phyloP scores from a whole-genome alignment of 2,329 filamentous ascomycete genomes.

The Pseudocercospora crystallina region DNA sequence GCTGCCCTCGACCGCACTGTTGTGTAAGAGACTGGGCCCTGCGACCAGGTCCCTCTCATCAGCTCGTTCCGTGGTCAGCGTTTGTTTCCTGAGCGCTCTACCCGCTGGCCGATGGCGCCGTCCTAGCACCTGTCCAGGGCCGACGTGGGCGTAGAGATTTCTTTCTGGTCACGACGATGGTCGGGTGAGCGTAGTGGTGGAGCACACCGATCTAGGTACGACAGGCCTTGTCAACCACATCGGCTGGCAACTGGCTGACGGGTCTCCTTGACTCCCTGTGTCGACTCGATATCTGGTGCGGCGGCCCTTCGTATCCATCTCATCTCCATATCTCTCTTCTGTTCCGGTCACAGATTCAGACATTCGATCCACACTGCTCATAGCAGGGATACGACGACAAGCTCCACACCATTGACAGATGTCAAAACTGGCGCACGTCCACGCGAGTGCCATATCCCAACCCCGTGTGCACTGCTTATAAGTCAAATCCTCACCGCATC shows the following conservation, averaged over 20 bases:
- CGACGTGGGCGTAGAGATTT: constrained; percentile 4
- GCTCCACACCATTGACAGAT: constrained; percentile 16
- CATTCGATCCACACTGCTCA: constrained; percentile 5
- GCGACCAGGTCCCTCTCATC: constrained; percentile 11
- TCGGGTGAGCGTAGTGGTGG: constrained; percentile 5
- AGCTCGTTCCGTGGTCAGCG: not conserved
- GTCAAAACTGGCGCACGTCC: constrained; percentile 13
- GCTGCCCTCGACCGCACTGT: not conserved
- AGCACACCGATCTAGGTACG: constrained; percentile 1
- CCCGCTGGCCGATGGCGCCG: not conserved
- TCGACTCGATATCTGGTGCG: constrained; percentile 3
- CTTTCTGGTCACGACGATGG: constrained; percentile 2
- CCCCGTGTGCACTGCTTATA: constrained; percentile 8
- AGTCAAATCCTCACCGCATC: constrained; percentile 7
- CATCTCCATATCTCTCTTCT: constrained; percentile 1
- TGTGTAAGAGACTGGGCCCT: not conserved
- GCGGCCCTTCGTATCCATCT: not conserved
- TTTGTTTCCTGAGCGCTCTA: constrained; percentile 1
- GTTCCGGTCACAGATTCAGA: constrained; percentile 11
- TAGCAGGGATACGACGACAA: constrained; percentile 7
- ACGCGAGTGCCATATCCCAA: constrained; percentile 7
- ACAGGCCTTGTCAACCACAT: not conserved
- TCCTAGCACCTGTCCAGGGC: not conserved
- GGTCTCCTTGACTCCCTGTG: not conserved
- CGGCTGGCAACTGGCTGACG: constrained; percentile 7